Percentiles rank a stretch among this genome's conserved stretches.
Conservation (phyloP, 2,329 filamentous ascomycete species). For the Pseudogymnoascus sp. region DNA sequence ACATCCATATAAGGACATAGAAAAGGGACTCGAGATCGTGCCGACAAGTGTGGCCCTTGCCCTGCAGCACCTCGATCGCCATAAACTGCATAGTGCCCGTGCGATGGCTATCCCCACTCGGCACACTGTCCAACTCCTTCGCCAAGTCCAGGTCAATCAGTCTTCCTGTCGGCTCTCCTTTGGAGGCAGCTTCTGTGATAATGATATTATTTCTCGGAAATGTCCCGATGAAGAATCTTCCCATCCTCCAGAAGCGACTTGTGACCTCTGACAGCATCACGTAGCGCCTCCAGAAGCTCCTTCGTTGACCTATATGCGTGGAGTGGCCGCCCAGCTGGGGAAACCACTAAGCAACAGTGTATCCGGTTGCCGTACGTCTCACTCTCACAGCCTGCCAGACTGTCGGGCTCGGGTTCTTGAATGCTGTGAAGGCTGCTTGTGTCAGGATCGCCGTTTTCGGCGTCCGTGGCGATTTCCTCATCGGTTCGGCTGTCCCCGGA, state of each 20-base stretch:
- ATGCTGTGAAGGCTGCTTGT: slow-evolving; percentile 12
- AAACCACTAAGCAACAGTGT: slow-evolving; percentile 27
- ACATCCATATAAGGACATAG: slow-evolving; percentile 28
- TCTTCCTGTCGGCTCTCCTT: slow-evolving; percentile 25
- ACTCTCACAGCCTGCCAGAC: slow-evolving; percentile 18
- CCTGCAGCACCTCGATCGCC: slow-evolving; percentile 30
- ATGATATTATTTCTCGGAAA: slow-evolving; percentile 35
- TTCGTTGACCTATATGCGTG: slow-evolving; percentile 22
- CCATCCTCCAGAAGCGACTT: slow-evolving; percentile 28
- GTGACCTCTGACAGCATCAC: slow-evolving; percentile 33
- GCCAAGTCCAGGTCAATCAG: slow-evolving; percentile 32
- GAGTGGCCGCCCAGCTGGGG: slow-evolving; percentile 25
- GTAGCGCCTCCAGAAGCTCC: slow-evolving; percentile 31
- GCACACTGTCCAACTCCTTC: slow-evolving; percentile 22
- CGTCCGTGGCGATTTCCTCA: neutral
- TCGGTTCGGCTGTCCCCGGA: slow-evolving; percentile 6
- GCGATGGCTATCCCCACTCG: slow-evolving; percentile 22
- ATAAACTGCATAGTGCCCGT: slow-evolving; percentile 31
- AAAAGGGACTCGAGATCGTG: slow-evolving; percentile 30
- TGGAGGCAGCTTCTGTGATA: slow-evolving; percentile 18
- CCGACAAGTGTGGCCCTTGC: slow-evolving; percentile 27
- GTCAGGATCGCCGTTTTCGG: neutral
- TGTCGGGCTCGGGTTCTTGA: slow-evolving; percentile 20
- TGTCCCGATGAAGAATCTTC: slow-evolving; percentile 32
- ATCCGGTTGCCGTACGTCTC: slow-evolving; percentile 26